phyloP scores from a whole-genome alignment of 2,329 filamentous ascomycete genomes.

The Stagonosporopsis rhizophila region DNA sequence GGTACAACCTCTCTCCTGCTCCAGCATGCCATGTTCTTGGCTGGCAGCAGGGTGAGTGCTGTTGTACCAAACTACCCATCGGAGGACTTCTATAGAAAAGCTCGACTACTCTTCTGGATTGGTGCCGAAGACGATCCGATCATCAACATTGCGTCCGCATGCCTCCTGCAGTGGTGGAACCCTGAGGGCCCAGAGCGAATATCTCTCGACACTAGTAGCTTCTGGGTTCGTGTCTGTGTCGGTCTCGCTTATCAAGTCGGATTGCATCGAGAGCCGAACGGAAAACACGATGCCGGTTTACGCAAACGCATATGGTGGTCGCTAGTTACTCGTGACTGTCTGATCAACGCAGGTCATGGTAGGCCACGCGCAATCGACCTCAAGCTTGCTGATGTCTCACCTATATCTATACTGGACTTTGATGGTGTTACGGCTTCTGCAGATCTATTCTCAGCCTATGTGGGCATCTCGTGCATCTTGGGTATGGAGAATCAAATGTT shows the following conservation, averaged over 20 bases:
- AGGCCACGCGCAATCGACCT: constrained; percentile 52
- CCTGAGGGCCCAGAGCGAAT: constrained; percentile 52
- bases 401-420: constrained; percentile 49
- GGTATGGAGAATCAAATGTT: constrained; percentile 15
- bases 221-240: constrained; percentile 54
- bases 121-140: constrained; percentile 49
- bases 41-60: constrained; percentile 52
- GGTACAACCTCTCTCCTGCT: constrained; percentile 39
- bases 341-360: constrained; percentile 53
- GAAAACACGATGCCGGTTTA: constrained; percentile 44
- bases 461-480: constrained; percentile 50
- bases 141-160: constrained; percentile 50
- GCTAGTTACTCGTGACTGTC: constrained; percentile 51
- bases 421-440: constrained; percentile 37
- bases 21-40: constrained; percentile 51
- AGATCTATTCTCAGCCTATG: constrained; percentile 50
- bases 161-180: constrained; percentile 54
- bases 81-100: constrained; percentile 46
- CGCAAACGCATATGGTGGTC: constrained; percentile 55
- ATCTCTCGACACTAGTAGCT: constrained; percentile 54
- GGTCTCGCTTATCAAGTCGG: constrained; percentile 55
- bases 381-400: constrained; percentile 50
- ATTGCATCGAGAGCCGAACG: constrained; percentile 52
- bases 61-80: constrained; percentile 42
- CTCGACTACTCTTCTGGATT: constrained; percentile 45